phyloP scores from a whole-genome alignment of 176 grass and related monocot species.

The Avena insularis region DNA sequence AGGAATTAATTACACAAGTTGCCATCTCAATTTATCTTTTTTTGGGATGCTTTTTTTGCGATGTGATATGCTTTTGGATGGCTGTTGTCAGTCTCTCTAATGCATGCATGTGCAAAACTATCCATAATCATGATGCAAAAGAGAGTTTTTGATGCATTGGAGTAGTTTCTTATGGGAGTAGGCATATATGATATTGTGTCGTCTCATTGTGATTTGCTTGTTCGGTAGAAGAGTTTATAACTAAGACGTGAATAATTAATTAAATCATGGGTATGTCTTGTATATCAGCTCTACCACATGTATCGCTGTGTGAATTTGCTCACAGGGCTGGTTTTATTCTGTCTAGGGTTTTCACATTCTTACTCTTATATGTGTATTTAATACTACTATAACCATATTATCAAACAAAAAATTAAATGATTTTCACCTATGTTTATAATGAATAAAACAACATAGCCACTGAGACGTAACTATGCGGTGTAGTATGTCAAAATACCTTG shows the following conservation, averaged over 20 bases:
- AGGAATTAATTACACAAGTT: slow-evolving; percentile 22
- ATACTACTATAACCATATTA: not conserved
- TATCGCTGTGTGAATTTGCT: not conserved
- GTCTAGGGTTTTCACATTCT: not conserved
- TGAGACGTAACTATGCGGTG: too few relatives aligned
- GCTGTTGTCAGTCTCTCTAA: slow-evolving; percentile 19
- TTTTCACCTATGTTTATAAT: too few relatives aligned
- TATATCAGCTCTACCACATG: not conserved
- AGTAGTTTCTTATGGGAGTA: slow-evolving; percentile 36
- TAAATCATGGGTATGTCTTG: not conserved
- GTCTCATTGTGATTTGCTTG: slow-evolving; percentile 17
- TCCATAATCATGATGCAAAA: not conserved
- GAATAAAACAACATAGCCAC: too few relatives aligned
- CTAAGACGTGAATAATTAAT: slow-evolving; percentile 4
- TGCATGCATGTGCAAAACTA: slow-evolving; percentile 28
- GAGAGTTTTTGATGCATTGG: slow-evolving; percentile 22
- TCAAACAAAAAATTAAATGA: too few relatives aligned
- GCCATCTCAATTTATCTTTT: slow-evolving; percentile 9
- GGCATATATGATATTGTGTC: slow-evolving; percentile 18
- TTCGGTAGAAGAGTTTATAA: slow-evolving; percentile 7
- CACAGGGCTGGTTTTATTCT: slow-evolving; percentile 12
- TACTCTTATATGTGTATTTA: slow-evolving; percentile 2
- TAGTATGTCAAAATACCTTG: too few relatives aligned
- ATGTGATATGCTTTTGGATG: not conserved
- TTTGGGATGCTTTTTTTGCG: not conserved